Conservation (phyloP, 1,284 basidiomycete species). For the Ustilago nuda region DNA sequence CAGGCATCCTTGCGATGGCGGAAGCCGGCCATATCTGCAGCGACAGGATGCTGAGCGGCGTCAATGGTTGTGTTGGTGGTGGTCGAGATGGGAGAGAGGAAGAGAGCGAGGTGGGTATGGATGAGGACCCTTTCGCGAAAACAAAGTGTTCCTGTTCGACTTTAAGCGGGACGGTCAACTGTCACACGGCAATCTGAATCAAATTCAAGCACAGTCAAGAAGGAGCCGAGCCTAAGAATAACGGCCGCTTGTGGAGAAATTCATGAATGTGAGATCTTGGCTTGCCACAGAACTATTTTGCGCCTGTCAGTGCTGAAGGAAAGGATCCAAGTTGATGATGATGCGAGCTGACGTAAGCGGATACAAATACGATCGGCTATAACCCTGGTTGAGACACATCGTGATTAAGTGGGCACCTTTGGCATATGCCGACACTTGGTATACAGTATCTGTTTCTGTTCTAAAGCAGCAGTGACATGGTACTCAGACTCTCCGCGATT, state of each 20-base stretch:
- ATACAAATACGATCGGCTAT: too few relatives aligned
- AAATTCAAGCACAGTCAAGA: constrained; percentile 5
- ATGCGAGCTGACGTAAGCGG: neutral
- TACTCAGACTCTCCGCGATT: too few relatives aligned
- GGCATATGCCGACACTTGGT: too few relatives aligned
- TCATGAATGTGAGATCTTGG: neutral
- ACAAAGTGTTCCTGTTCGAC: neutral
- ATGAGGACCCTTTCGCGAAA: neutral
- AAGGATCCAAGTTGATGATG: too few relatives aligned
- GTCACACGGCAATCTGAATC: neutral
- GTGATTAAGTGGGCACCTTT: too few relatives aligned
- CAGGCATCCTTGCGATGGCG: constrained; percentile 50
- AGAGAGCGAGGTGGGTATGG: neutral
- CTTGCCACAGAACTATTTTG: neutral
- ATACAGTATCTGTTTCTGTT: too few relatives aligned
- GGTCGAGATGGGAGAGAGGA: neutral
- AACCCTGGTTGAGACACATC: too few relatives aligned
- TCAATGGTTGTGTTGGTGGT: neutral
- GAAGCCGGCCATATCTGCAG: constrained; percentile 35
- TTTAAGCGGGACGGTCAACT: constrained; percentile 1
- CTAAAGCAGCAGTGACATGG: too few relatives aligned
- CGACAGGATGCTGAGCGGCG: constrained; percentile 5
- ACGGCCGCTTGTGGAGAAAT: neutral
- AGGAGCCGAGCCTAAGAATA: neutral
- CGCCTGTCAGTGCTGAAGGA: neutral